Evolutionary conservation across 2,329 filamentous ascomycete genomes (phyloP).

Genomic region (Hypoxylon sp.): DNA sequence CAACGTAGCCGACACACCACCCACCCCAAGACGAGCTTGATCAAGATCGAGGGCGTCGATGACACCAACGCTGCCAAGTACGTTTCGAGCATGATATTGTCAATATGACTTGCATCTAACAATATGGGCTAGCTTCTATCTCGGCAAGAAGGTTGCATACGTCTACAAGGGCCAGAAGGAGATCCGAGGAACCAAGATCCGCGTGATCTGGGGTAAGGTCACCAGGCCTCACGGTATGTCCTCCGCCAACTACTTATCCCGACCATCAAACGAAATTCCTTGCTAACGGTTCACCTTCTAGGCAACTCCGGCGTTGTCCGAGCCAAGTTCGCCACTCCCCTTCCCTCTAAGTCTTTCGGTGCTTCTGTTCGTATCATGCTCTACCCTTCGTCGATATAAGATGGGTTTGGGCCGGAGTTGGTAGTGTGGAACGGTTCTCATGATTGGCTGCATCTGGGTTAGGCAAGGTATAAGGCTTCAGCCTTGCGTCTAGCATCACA

Average conservation of each 20-base stretch:
- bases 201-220: constrained; percentile 99
- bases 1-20: constrained; percentile 94
- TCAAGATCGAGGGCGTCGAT: constrained; percentile 99
- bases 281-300: constrained; percentile 56
- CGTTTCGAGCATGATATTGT: constrained; percentile 54
- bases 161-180: constrained; percentile 97
- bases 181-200: constrained; percentile 97
- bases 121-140: constrained; percentile 79
- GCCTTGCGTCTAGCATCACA: constrained; percentile 57
- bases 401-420: constrained; percentile 70
- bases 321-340: constrained; percentile 96
- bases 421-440: constrained; percentile 72
- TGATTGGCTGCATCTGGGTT: constrained; percentile 63
- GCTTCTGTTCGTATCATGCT: constrained; percentile 97
- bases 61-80: constrained; percentile 90
- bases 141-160: constrained; percentile 98
- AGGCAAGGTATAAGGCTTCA: constrained; percentile 67
- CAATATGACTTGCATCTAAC: constrained; percentile 42
- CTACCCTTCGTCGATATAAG: constrained; percentile 98
- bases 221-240: constrained; percentile 89
- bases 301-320: constrained; percentile 98
- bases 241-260: not conserved
- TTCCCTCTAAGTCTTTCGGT: constrained; percentile 96
- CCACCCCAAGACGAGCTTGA: constrained; percentile 90
- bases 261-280: not conserved